These are phyloP conservation scores for Kuraishia hungarica DNA, from an alignment of 805 yeast species.

Conservation along the genomic window DNA sequence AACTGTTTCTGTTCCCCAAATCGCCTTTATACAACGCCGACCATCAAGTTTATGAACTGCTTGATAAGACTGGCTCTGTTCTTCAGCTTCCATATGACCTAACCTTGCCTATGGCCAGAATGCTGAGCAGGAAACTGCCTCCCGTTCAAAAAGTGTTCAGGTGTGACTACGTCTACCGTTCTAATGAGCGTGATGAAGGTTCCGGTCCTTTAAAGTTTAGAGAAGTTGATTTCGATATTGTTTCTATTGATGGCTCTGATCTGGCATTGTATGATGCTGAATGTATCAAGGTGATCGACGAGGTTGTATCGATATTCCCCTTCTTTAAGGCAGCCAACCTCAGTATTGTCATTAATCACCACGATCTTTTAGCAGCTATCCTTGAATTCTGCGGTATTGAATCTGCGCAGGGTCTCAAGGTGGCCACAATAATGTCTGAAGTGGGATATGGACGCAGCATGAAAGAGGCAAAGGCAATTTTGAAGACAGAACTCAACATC, in stretches of 20 bases:
- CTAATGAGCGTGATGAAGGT: constrained; percentile 45
- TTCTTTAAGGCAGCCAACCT: constrained; percentile 52
- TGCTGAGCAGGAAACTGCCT: constrained; percentile 52
- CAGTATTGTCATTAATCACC: constrained; percentile 66
- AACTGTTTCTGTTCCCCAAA: constrained; percentile 70
- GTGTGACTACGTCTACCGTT: constrained; percentile 76
- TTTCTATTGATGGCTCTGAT: constrained; percentile 33
- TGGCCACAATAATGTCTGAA: constrained; percentile 67
- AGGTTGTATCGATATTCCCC: constrained; percentile 57
- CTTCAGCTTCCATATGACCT: constrained; percentile 85
- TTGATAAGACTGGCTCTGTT: constrained; percentile 83
- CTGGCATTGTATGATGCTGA: constrained; percentile 76
- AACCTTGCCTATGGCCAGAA: constrained; percentile 83
- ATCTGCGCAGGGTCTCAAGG: constrained; percentile 61
- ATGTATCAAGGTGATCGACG: constrained; percentile 73
- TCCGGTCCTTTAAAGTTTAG: constrained; percentile 71
- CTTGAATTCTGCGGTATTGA: constrained; percentile 78
- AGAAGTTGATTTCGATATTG: constrained; percentile 82
- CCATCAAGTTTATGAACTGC: constrained; percentile 65
- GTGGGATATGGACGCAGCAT: constrained; percentile 61
- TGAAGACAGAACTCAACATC: constrained; percentile 61
- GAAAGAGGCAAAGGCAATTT: constrained; percentile 39
- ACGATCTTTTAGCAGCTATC: constrained; percentile 66
- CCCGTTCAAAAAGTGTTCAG: constrained; percentile 58
- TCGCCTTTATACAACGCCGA: constrained; percentile 59